A percentile compares a stretch with the other conserved stretches of the same genome.
These are phyloP conservation scores for Umbilicus rupestris DNA, from an alignment of 164 flowering plant genomes.

Conservation along the genomic window DNA sequence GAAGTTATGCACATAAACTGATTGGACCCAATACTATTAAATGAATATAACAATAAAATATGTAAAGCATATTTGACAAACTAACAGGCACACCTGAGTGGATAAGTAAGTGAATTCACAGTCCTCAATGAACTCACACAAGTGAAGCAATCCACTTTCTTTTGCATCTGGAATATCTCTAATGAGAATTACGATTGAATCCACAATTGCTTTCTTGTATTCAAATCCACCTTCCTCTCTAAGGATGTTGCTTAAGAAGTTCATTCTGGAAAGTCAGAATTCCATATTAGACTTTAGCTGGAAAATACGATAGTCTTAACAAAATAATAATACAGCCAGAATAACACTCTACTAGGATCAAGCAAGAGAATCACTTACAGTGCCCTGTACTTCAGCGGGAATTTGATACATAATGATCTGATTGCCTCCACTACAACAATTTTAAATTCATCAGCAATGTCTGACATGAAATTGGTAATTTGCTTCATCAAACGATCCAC, in stretches of 20 bases:
- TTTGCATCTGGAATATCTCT: conserved; percentile 98
- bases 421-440: conserved; percentile 98
- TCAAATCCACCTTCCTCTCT: conserved; percentile 99
- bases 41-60: not conserved
- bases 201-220: conserved; percentile 94
- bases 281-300: not conserved
- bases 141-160: conserved; percentile 92
- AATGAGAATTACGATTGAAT: conserved; percentile 87
- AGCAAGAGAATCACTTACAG: conserved; percentile 41
- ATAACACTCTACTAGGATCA: conserved; percentile 1
- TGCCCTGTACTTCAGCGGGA: conserved; percentile 87
- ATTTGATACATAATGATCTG: conserved; percentile 85
- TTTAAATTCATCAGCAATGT: conserved; percentile 98
- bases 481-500: conserved; percentile 98
- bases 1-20: not conserved
- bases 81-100: conserved; percentile 58
- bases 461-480: conserved; percentile 97
- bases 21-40: not conserved
- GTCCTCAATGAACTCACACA: conserved; percentile 98
- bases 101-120: conserved; percentile 99
- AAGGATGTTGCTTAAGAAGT: conserved; percentile 88
- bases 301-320: not conserved
- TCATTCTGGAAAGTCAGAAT: conserved; percentile 51
- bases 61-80: not conserved
- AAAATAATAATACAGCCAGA: not conserved